phyloP scores from a whole-genome alignment of 2,329 filamentous ascomycete species.

The Colletotrichum sp. region DNA sequence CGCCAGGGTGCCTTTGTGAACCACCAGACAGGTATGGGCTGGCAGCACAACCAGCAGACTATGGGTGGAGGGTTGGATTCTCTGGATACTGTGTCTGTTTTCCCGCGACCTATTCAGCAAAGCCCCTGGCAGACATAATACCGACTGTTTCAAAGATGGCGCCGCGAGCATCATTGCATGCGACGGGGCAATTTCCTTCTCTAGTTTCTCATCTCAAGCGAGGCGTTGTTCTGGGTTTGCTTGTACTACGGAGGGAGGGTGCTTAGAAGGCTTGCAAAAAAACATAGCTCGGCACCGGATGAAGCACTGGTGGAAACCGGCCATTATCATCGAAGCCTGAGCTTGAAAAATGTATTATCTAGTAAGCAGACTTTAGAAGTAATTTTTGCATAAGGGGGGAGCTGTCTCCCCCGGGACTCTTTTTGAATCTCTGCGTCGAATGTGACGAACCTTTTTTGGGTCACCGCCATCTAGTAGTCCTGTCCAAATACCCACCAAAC shows the following conservation, averaged over 20 bases:
- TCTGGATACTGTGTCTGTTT: slow-evolving; percentile 80
- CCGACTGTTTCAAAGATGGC: neutral
- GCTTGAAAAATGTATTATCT: slow-evolving; percentile 19
- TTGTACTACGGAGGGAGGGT: slow-evolving; percentile 9
- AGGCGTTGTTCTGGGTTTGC: slow-evolving; percentile 31
- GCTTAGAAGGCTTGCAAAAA: slow-evolving; percentile 26
- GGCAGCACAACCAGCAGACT: slow-evolving; percentile 79
- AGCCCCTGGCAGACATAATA: slow-evolving; percentile 59
- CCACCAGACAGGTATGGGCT: slow-evolving; percentile 84
- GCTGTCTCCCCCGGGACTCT: neutral
- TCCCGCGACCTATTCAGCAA: slow-evolving; percentile 77
- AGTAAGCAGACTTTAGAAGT: slow-evolving; percentile 18
- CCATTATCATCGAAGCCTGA: neutral
- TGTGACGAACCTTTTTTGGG: neutral
- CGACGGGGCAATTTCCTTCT: slow-evolving; percentile 23
- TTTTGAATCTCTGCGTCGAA: neutral
- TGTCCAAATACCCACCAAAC: slow-evolving; percentile 21
- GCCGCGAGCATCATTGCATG: neutral
- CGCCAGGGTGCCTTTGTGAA: slow-evolving; percentile 90
- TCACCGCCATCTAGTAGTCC: neutral
- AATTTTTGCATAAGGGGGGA: slow-evolving; percentile 13
- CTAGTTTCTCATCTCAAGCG: slow-evolving; percentile 32
- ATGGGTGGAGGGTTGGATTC: slow-evolving; percentile 84
- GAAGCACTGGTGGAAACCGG: neutral
- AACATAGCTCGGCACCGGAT: neutral